Conservation (phyloP, 768 basidiomycete species). For the Mycena crocata region DNA sequence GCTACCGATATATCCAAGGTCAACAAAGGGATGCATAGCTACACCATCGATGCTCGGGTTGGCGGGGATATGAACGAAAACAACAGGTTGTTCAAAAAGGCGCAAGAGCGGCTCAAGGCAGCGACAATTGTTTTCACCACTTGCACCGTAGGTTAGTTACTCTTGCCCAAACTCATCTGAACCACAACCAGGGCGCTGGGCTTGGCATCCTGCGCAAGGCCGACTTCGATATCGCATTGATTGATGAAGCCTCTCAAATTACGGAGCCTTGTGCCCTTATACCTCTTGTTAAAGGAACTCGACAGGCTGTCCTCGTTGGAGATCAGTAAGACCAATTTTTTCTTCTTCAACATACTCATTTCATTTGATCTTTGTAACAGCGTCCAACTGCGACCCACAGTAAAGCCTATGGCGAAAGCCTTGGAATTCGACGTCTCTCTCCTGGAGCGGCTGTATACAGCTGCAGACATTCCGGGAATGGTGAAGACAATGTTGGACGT, state of each 20-base stretch:
- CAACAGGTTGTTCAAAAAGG: slow-evolving; percentile 65
- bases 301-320: slow-evolving; percentile 70
- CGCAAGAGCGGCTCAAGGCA: slow-evolving; percentile 66
- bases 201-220: slow-evolving; percentile 66
- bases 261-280: slow-evolving; percentile 76
- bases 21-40: slow-evolving; percentile 65
- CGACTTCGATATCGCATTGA: slow-evolving; percentile 70
- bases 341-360: background rate
- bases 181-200: slow-evolving; percentile 55
- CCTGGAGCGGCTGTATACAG: slow-evolving; percentile 68
- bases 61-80: slow-evolving; percentile 75
- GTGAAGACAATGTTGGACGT: slow-evolving; percentile 73
- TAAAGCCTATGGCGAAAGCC: slow-evolving; percentile 66
- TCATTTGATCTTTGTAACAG: slow-evolving; percentile 45
- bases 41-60: slow-evolving; percentile 72
- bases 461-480: slow-evolving; percentile 48
- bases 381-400: slow-evolving; percentile 76
- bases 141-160: slow-evolving; percentile 56
- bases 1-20: slow-evolving; percentile 76
- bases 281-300: slow-evolving; percentile 73
- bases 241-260: slow-evolving; percentile 80
- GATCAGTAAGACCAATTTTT: slow-evolving; percentile 67
- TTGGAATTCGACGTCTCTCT: slow-evolving; percentile 71
- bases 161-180: background rate
- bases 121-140: slow-evolving; percentile 74